Evolutionary conservation across 2,329 filamentous ascomycete species (phyloP).

Genomic region (Beauveria sp.): DNA sequence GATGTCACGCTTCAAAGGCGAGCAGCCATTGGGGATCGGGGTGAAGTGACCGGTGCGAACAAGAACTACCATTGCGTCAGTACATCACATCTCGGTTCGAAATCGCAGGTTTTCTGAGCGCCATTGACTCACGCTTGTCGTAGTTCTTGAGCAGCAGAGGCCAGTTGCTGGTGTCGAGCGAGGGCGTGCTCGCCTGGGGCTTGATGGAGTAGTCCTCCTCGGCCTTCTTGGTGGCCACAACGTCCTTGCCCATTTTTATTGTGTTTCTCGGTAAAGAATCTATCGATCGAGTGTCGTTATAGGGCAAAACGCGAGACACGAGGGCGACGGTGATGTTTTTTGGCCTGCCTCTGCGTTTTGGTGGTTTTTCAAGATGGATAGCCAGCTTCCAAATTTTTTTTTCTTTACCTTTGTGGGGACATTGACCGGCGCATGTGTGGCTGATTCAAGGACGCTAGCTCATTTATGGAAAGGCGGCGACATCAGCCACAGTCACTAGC

Average conservation of each 20-base stretch:
- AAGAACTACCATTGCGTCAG: conserved; percentile 53
- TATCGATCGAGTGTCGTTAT: background rate
- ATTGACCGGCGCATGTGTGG: conserved; percentile 18
- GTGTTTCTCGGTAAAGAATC: background rate
- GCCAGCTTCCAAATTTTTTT: conserved; percentile 26
- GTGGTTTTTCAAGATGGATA: conserved; percentile 14
- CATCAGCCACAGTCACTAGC: conserved; percentile 13
- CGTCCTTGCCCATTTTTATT: conserved; percentile 39
- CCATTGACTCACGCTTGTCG: conserved; percentile 63
- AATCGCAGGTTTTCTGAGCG: conserved; percentile 7
- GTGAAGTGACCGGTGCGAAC: conserved; percentile 95
- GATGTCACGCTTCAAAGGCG: conserved; percentile 85
- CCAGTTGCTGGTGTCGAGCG: conserved; percentile 82
- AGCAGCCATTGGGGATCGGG: conserved; percentile 87
- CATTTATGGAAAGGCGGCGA: background rate
- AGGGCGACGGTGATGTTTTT: conserved; percentile 1
- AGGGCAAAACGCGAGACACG: conserved; percentile 17
- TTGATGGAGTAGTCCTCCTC: conserved; percentile 83
- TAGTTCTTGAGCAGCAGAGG: conserved; percentile 95
- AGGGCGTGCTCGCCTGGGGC: conserved; percentile 73
- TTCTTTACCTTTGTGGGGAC: conserved; percentile 25
- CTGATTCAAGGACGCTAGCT: conserved; percentile 14
- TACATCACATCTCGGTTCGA: background rate
- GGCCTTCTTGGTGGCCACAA: conserved; percentile 28
- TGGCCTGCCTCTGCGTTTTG: conserved; percentile 16